These are phyloP conservation scores for Globisporangium viniferum DNA, from an alignment of 352 stramenopile genomes.

Conservation along the genomic window DNA sequence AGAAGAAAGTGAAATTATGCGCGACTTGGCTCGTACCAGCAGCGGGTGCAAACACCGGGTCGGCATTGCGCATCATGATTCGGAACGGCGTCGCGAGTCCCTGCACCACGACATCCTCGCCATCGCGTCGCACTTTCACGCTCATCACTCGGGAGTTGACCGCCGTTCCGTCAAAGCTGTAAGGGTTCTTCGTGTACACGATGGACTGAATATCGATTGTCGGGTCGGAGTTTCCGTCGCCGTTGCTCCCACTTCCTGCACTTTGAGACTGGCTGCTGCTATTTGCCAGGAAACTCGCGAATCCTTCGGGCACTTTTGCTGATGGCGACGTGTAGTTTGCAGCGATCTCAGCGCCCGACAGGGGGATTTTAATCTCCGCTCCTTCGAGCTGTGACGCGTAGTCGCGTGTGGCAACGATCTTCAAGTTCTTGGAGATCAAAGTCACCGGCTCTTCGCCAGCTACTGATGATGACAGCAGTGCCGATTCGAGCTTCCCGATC, in stretches of 20 bases:
- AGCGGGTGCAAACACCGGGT: constrained; percentile 21
- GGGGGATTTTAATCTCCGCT: constrained; percentile 27
- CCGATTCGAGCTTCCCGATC: constrained; percentile 48
- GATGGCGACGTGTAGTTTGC: constrained; percentile 53
- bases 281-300: constrained; percentile 35
- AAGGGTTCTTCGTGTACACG: constrained; percentile 63
- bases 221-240: constrained; percentile 28
- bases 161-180: constrained; percentile 41
- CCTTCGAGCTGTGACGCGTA: constrained; percentile 44
- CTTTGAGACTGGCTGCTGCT: constrained; percentile 7
- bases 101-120: constrained; percentile 30
- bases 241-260: constrained; percentile 7
- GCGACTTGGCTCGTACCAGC: constrained; percentile 10
- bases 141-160: constrained; percentile 65
- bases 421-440: constrained; percentile 62
- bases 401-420: constrained; percentile 46
- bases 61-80: constrained; percentile 53
- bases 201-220: constrained; percentile 62
- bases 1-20: constrained; percentile 41
- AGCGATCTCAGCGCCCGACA: constrained; percentile 38
- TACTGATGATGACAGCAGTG: constrained; percentile 37
- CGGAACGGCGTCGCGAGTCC: constrained; percentile 40
- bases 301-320: constrained; percentile 44
- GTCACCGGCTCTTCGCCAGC: constrained; percentile 50
- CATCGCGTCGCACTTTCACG: constrained; percentile 41